Evolutionary conservation across 1,284 basidiomycete species (phyloP).

Genomic region (Takashimella tepidaria): DNA sequence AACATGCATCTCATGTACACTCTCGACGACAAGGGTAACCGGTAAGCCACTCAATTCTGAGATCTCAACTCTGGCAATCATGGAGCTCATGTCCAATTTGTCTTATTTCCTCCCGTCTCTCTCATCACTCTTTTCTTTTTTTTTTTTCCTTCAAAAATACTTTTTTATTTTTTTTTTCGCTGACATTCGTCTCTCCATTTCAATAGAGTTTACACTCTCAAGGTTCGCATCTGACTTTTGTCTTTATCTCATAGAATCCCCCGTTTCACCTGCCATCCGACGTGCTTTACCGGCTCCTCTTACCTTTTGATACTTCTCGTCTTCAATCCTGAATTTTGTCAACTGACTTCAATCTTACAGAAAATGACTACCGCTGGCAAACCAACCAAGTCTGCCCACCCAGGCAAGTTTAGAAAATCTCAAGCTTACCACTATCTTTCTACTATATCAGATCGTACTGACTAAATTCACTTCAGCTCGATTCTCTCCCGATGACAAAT

Average conservation of each 20-base stretch:
- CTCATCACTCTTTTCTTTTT: too few species aligned
- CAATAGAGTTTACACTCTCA: constrained; percentile 68
- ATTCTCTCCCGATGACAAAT: constrained; percentile 97
- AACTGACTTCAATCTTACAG: too few species aligned
- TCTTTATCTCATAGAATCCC: too few species aligned
- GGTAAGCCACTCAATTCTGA: constrained; percentile 39
- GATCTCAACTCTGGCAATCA: too few species aligned
- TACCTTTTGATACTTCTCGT: too few species aligned
- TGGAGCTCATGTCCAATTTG: too few species aligned
- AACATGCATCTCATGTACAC: constrained; percentile 94
- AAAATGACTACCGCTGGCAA: constrained; percentile 75
- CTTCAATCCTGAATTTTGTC: too few species aligned
- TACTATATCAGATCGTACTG: not conserved
- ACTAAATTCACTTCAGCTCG: constrained; percentile 63
- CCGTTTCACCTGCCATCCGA: too few species aligned
- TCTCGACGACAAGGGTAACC: constrained; percentile 66
- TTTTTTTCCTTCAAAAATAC: not conserved
- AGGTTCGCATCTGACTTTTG: constrained; percentile 54
- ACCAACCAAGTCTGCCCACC: constrained; percentile 89
- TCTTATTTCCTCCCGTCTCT: too few species aligned
- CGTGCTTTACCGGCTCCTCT: too few species aligned
- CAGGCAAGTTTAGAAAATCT: constrained; percentile 73
- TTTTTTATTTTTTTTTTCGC: not conserved
- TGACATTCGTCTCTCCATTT: not conserved
- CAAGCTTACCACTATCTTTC: too few species aligned